Evolutionary conservation across 176 grass and related monocot species (phyloP).

Genomic region (Paspalum vaginatum): DNA sequence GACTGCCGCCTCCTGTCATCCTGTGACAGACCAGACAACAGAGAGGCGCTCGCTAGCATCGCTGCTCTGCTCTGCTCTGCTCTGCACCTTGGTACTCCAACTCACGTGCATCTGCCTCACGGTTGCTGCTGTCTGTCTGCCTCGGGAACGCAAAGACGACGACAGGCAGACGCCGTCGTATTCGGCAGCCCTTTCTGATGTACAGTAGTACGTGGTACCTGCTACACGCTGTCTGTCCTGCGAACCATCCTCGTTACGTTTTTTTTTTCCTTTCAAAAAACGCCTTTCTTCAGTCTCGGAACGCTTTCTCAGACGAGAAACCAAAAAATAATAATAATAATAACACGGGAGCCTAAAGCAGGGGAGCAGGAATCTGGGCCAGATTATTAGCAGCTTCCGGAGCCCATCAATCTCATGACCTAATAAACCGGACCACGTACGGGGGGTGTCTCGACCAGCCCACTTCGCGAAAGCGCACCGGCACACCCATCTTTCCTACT

Average conservation of each 20-base stretch:
- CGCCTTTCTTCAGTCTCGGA: too few relatives aligned
- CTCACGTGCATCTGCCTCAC: conserved; percentile 1
- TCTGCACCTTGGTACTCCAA: background rate
- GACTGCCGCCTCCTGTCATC: too few relatives aligned
- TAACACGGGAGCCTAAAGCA: too few relatives aligned
- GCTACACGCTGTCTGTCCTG: background rate
- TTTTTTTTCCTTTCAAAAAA: too few relatives aligned
- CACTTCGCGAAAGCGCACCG: background rate
- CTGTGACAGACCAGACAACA: too few relatives aligned
- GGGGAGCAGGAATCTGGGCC: background rate
- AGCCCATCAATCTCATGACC: background rate
- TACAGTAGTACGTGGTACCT: background rate
- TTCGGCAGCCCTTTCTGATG: background rate
- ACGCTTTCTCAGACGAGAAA: too few relatives aligned
- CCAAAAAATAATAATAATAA: too few relatives aligned
- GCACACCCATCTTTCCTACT: too few relatives aligned
- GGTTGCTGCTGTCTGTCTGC: conserved; percentile 21
- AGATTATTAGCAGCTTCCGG: background rate
- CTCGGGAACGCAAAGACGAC: background rate
- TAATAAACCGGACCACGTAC: background rate
- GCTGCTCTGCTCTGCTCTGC: background rate
- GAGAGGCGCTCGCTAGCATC: background rate
- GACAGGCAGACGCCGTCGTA: background rate
- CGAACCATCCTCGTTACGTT: too few relatives aligned
- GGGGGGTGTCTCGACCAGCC: background rate